Evolutionary conservation across 192 early-diverging fungal genomes (phyloP).

Genomic region (Coemansia sp.): DNA sequence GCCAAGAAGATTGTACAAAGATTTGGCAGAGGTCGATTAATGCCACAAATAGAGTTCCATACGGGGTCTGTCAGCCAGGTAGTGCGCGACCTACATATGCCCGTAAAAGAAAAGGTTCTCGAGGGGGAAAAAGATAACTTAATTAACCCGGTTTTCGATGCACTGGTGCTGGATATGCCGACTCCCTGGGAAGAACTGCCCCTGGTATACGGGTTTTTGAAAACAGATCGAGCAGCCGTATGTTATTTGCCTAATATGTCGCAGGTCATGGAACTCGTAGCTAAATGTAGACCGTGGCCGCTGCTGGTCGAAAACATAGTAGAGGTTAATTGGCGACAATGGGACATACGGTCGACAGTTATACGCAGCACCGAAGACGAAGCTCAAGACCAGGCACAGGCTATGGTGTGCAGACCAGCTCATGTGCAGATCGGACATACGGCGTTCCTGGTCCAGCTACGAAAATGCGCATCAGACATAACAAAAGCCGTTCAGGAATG

Average conservation of each 20-base stretch:
- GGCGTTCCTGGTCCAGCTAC: slow-evolving; percentile 58
- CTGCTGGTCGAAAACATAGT: slow-evolving; percentile 42
- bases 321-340: slow-evolving; percentile 45
- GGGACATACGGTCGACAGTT: slow-evolving; percentile 38
- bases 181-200: slow-evolving; percentile 48
- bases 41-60: slow-evolving; percentile 50
- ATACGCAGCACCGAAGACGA: slow-evolving; percentile 24
- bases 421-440: slow-evolving; percentile 58
- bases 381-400: slow-evolving; percentile 29
- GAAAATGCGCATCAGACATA: slow-evolving; percentile 25
- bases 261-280: slow-evolving; percentile 46
- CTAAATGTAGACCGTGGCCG: slow-evolving; percentile 18
- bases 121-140: slow-evolving; percentile 7
- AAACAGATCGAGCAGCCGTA: slow-evolving; percentile 33
- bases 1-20: slow-evolving; percentile 54
- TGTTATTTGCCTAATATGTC: slow-evolving; percentile 53
- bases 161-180: slow-evolving; percentile 45
- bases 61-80: slow-evolving; percentile 32
- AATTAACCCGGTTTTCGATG: slow-evolving; percentile 23
- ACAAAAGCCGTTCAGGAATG: neutral
- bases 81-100: neutral
- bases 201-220: slow-evolving; percentile 16
- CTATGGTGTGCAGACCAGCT: slow-evolving; percentile 56
- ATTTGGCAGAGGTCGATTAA: slow-evolving; percentile 58
- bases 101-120: neutral